Evolutionary conservation across 2,329 filamentous ascomycete species (phyloP).

Genomic region (Penicillium hordei): DNA sequence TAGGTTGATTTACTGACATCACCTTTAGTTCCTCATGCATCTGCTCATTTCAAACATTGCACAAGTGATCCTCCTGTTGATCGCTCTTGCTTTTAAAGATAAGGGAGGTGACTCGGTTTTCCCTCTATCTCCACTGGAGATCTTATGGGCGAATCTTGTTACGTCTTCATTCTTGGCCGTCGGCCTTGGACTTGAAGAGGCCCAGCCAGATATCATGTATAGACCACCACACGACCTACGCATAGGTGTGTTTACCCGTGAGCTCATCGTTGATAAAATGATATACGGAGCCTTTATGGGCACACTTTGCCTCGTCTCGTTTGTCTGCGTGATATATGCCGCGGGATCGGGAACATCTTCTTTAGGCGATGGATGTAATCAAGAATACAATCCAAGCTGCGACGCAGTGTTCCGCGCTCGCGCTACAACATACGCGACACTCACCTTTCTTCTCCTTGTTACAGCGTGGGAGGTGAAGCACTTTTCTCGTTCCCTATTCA

Average conservation of each 20-base stretch:
- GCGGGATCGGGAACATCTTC: constrained; percentile 45
- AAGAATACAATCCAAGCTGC: constrained; percentile 50
- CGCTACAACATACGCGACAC: constrained; percentile 69
- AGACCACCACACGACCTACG: constrained; percentile 69
- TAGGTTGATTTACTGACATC: constrained; percentile 31
- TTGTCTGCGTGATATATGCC: constrained; percentile 42
- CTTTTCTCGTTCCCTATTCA: constrained; percentile 72
- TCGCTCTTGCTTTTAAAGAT: constrained; percentile 80
- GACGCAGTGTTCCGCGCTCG: constrained; percentile 65
- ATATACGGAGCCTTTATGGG: constrained; percentile 49
- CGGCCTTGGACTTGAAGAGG: constrained; percentile 76
- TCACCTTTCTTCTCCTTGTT: constrained; percentile 74
- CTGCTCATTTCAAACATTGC: constrained; percentile 78
- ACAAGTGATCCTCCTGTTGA: constrained; percentile 76
- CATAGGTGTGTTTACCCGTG: constrained; percentile 43
- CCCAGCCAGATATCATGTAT: constrained; percentile 72
- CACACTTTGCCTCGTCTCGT: constrained; percentile 43
- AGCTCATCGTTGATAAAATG: constrained; percentile 44
- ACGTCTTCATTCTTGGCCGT: constrained; percentile 85
- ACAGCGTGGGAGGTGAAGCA: constrained; percentile 77
- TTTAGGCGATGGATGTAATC: constrained; percentile 57
- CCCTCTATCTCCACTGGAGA: constrained; percentile 78
- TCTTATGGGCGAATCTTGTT: constrained; percentile 90
- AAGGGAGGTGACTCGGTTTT: constrained; percentile 70
- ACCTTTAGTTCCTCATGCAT: constrained; percentile 66